A percentile compares a stretch with the other conserved stretches of the same genome.
These are phyloP conservation scores for Cicer chorassanicum DNA, from an alignment of 306 rosid genomes.

Conservation along the genomic window DNA sequence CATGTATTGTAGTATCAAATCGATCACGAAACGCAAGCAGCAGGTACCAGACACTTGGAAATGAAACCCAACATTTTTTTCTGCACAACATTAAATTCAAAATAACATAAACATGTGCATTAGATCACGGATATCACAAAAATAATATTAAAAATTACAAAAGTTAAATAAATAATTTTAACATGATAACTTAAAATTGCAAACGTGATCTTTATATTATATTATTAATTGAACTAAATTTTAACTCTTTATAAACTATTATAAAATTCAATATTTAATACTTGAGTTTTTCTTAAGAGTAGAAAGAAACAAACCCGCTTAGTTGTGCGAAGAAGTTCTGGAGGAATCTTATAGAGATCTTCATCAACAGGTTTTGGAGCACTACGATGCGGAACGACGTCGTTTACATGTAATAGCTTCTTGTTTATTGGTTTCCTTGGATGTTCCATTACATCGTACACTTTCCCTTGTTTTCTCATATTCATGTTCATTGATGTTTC, in stretches of 20 bases:
- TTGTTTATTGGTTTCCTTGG: slow-evolving; percentile 41
- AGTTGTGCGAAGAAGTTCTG: slow-evolving; percentile 69
- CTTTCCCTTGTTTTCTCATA: slow-evolving; percentile 54
- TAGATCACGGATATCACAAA: background rate
- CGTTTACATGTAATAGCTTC: slow-evolving; percentile 3
- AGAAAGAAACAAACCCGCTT: slow-evolving; percentile 52
- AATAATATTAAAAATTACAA: background rate
- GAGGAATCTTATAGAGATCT: slow-evolving; percentile 93
- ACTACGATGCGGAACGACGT: slow-evolving; percentile 46
- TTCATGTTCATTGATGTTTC: slow-evolving; percentile 40
- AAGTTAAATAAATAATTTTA: too few species aligned
- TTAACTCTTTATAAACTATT: too few species aligned
- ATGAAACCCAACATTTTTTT: slow-evolving; percentile 76
- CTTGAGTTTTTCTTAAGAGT: too few species aligned
- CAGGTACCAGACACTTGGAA: slow-evolving; percentile 81
- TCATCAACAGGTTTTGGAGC: slow-evolving; percentile 75
- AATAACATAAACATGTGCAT: background rate
- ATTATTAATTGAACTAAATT: too few species aligned
- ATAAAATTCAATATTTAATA: too few species aligned
- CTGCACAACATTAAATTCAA: slow-evolving; percentile 49
- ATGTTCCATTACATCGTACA: slow-evolving; percentile 67
- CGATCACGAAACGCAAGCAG: slow-evolving; percentile 72
- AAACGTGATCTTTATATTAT: too few species aligned
- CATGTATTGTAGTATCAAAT: too few species aligned
- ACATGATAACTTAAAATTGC: too few species aligned